Percentiles rank a stretch among this genome's conserved stretches.
Evolutionary conservation across 768 basidiomycete species (phyloP).

Genomic region (Russula olivacea): DNA sequence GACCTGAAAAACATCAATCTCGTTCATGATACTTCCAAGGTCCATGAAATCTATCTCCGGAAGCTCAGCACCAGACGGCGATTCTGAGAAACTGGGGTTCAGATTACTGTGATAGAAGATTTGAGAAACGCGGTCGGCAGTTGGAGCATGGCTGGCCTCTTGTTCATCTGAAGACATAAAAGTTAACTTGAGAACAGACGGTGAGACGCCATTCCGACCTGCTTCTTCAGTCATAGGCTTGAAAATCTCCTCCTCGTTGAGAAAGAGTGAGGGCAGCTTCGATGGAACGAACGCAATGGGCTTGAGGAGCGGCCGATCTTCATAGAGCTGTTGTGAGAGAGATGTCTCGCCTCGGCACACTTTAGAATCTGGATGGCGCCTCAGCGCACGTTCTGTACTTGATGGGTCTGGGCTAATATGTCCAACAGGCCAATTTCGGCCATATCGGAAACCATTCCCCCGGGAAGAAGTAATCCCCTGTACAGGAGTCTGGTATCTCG

Average conservation of each 20-base stretch:
- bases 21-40: conserved; percentile 41
- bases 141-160: conserved; percentile 55
- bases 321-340: conserved; percentile 50
- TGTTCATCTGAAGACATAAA: conserved; percentile 38
- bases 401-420: conserved; percentile 1
- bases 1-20: conserved; percentile 35
- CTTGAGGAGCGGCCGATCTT: conserved; percentile 55
- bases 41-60: conserved; percentile 59
- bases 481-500: background rate
- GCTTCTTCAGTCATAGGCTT: conserved; percentile 47
- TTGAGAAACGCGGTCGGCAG: conserved; percentile 58
- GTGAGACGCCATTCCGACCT: conserved; percentile 34
- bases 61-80: conserved; percentile 25
- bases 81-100: background rate
- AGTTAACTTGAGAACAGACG: background rate
- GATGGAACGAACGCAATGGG: conserved; percentile 68
- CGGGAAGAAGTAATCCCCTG: background rate
- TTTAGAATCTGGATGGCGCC: conserved; percentile 28
- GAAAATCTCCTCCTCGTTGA: conserved; percentile 54
- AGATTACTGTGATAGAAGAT: conserved; percentile 46
- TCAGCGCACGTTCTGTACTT: conserved; percentile 27
- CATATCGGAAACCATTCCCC: background rate
- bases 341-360: conserved; percentile 41
- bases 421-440: conserved; percentile 1
- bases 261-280: conserved; percentile 45